A percentile compares a stretch with the other conserved stretches of the same genome.
Conservation (phyloP, 2,329 filamentous ascomycete species). For the Aquanectria penicillioides region DNA sequence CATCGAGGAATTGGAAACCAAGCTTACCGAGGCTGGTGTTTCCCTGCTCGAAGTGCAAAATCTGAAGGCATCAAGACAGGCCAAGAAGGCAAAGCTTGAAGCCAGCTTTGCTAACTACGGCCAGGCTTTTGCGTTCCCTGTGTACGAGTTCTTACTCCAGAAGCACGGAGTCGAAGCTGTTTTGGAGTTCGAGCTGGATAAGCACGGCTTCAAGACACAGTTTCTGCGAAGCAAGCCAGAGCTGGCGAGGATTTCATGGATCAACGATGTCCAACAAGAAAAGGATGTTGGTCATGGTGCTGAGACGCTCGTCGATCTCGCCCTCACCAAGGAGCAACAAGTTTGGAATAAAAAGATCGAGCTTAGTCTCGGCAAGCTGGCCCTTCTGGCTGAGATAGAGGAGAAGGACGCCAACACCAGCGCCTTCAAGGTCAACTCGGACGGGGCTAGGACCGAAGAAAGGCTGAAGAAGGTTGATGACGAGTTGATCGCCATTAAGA, state of each 20-base stretch:
- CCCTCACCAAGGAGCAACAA: constrained; percentile 77
- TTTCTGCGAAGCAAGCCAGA: constrained; percentile 79
- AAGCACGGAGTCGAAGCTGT: constrained; percentile 73
- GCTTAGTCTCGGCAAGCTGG: constrained; percentile 87
- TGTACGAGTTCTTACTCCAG: constrained; percentile 81
- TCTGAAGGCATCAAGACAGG: constrained; percentile 49
- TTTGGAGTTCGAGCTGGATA: constrained; percentile 76
- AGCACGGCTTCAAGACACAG: constrained; percentile 75
- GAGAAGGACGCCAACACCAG: constrained; percentile 43
- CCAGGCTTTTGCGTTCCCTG: constrained; percentile 75
- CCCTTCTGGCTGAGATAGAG: constrained; percentile 71
- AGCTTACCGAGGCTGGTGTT: constrained; percentile 41
- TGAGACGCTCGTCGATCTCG: constrained; percentile 75
- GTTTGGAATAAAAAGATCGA: constrained; percentile 95
- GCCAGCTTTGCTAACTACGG: constrained; percentile 72
- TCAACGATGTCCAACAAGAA: constrained; percentile 87
- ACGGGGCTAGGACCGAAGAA: constrained; percentile 52
- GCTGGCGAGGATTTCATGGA: constrained; percentile 87
- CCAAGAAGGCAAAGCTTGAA: constrained; percentile 58
- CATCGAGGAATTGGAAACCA: constrained; percentile 52
- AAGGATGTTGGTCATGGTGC: constrained; percentile 80
- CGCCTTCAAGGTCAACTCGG: constrained; percentile 50
- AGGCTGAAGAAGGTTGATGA: constrained; percentile 66
- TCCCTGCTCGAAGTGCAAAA: constrained; percentile 42
- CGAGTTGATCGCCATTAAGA: constrained; percentile 73